Conservation (phyloP, 164 flowering plant species). For the Magnolia kwangsiensis region DNA sequence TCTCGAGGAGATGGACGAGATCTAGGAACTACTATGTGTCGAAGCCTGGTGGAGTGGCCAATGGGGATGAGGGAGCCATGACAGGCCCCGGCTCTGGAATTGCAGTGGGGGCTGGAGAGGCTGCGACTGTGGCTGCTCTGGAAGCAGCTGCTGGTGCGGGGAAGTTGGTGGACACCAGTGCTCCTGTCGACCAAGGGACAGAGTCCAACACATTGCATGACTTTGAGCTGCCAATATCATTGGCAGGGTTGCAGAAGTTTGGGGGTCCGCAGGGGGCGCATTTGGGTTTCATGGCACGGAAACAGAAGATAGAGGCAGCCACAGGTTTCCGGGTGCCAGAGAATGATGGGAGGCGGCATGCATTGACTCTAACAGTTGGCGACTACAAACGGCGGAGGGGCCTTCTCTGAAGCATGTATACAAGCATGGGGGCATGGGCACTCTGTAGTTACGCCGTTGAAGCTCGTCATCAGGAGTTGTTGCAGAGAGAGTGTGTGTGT, state of each 20-base stretch:
- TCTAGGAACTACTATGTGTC: slow-evolving; percentile 75
- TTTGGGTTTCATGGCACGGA: slow-evolving; percentile 81
- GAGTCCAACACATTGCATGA: slow-evolving; percentile 63
- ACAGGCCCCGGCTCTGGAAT: slow-evolving; percentile 12
- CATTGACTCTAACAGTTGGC: slow-evolving; percentile 68
- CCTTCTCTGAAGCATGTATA: slow-evolving; percentile 45
- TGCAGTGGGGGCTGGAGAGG: slow-evolving; percentile 34
- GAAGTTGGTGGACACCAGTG: slow-evolving; percentile 85
- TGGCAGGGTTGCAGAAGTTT: slow-evolving; percentile 60
- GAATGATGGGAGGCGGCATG: slow-evolving; percentile 87
- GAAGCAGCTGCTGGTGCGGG: slow-evolving; percentile 95
- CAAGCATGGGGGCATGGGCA: background rate
- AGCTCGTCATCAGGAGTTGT: too few species aligned
- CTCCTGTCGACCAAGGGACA: slow-evolving; percentile 91
- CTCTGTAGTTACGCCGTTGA: too few species aligned
- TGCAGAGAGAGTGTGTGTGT: too few species aligned
- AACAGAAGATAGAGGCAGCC: slow-evolving; percentile 82
- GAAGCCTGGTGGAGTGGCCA: slow-evolving; percentile 36
- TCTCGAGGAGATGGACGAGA: slow-evolving; percentile 93
- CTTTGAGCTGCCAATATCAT: slow-evolving; percentile 79
- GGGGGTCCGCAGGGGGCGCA: slow-evolving; percentile 81
- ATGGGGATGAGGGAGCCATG: slow-evolving; percentile 21
- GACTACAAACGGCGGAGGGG: slow-evolving; percentile 95
- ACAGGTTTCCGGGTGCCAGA: slow-evolving; percentile 71
- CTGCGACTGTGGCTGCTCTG: slow-evolving; percentile 74